These are phyloP conservation scores for Lojkania enalia DNA, from an alignment of 2,329 filamentous ascomycete genomes.

Conservation along the genomic window DNA sequence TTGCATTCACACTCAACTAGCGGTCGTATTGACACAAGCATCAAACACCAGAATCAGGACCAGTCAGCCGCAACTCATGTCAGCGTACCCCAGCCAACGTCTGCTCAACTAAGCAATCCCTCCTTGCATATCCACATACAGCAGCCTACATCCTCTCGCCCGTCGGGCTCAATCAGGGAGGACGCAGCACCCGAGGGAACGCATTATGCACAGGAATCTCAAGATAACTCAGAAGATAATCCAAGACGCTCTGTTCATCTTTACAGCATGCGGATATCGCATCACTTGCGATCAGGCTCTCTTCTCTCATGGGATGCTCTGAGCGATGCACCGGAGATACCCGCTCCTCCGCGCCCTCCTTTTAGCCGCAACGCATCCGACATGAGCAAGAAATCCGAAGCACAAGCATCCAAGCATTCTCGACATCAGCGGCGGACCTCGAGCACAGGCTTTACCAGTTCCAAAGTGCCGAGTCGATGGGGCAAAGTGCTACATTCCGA, in stretches of 20 bases:
- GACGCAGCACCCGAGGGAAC: background rate
- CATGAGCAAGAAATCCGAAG: constrained; percentile 20
- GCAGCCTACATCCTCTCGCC: constrained; percentile 6
- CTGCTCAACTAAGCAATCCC: background rate
- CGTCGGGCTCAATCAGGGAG: constrained; percentile 8
- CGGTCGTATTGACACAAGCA: too few species aligned
- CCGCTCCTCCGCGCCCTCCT: constrained; percentile 16
- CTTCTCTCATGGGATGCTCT: constrained; percentile 42
- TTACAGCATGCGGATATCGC: constrained; percentile 50
- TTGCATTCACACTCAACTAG: too few species aligned
- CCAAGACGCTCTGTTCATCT: constrained; percentile 44
- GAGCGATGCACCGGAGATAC: constrained; percentile 24
- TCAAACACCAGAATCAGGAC: too few species aligned
- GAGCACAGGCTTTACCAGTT: constrained; percentile 43
- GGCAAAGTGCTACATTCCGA: constrained; percentile 34
- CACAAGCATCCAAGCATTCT: constrained; percentile 6
- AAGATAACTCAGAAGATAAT: constrained; percentile 11
- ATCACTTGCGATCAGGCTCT: constrained; percentile 50
- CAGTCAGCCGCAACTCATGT: too few species aligned
- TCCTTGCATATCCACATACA: constrained; percentile 7
- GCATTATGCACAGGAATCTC: background rate
- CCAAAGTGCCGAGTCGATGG: constrained; percentile 43
- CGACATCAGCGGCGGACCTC: constrained; percentile 37
- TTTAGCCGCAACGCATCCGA: constrained; percentile 25
- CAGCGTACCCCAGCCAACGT: background rate